Conservation (phyloP, 2,329 filamentous ascomycete genomes). For the Aspergillus tubingensis region DNA sequence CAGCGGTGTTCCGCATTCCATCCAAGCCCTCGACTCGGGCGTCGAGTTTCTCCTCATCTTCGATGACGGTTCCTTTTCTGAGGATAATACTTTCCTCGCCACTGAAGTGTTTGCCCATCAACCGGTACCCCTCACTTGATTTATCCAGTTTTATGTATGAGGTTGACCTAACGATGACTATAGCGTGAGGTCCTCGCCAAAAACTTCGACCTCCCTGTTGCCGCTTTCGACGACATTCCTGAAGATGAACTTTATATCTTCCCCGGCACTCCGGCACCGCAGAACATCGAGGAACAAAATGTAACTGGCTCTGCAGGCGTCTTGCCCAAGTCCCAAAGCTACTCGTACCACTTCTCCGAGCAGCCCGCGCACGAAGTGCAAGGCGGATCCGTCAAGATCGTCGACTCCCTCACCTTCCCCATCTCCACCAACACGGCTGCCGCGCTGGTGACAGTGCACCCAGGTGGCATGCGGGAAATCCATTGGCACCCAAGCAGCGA, state of each 20-base stretch:
- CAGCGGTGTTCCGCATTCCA: constrained; percentile 70
- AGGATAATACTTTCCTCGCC: constrained; percentile 74
- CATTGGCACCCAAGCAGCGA: constrained; percentile 81
- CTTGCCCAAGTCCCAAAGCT: constrained; percentile 64
- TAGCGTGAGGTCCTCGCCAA: constrained; percentile 56
- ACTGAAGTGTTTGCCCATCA: constrained; percentile 60
- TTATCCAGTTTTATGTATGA: no score
- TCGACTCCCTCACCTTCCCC: constrained; percentile 74
- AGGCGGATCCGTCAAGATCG: constrained; percentile 72
- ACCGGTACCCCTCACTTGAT: constrained; percentile 24
- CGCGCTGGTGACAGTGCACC: constrained; percentile 69
- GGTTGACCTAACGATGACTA: background rate
- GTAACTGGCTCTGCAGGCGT: constrained; percentile 63
- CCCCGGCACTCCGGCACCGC: constrained; percentile 64
- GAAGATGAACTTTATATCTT: constrained; percentile 74
- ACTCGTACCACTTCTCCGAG: constrained; percentile 71
- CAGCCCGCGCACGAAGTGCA: constrained; percentile 67
- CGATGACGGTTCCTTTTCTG: constrained; percentile 60
- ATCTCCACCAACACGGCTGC: constrained; percentile 73
- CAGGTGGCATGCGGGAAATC: constrained; percentile 74
- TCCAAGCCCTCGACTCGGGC: constrained; percentile 71
- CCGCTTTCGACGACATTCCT: constrained; percentile 64
- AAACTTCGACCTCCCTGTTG: constrained; percentile 53
- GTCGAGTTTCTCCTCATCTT: constrained; percentile 66
- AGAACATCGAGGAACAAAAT: constrained; percentile 65